A percentile compares a stretch with the other conserved stretches of the same genome.
Conservation (phyloP, 768 basidiomycete genomes). For the Lactifluus piperatus region DNA sequence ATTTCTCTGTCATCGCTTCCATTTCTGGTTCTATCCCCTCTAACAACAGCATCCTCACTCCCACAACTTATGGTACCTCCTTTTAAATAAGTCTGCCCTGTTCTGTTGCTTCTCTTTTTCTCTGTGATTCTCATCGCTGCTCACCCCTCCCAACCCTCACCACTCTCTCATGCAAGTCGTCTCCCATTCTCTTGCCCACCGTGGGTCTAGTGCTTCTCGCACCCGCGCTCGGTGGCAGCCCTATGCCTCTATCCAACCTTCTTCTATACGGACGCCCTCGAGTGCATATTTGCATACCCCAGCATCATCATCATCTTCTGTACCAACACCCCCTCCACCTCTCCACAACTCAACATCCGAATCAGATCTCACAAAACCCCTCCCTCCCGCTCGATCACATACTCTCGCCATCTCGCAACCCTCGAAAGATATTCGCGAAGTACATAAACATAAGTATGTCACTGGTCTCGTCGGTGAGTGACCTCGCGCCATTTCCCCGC, state of each 20-base stretch:
- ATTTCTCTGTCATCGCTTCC: constrained; percentile 16
- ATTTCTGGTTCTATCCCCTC: constrained; percentile 17
- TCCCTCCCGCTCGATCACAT: constrained; percentile 23
- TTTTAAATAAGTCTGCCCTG: constrained; percentile 14
- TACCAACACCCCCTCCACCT: constrained; percentile 20
- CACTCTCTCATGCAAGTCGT: constrained; percentile 28
- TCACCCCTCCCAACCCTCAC: constrained; percentile 11
- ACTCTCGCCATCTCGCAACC: constrained; percentile 25
- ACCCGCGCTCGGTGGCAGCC: constrained; percentile 76
- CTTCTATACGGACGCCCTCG: constrained; percentile 31
- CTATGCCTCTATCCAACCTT: constrained; percentile 37
- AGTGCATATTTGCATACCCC: constrained; percentile 25
- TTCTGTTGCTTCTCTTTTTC: not conserved
- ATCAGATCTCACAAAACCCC: constrained; percentile 24
- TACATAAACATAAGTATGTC: constrained; percentile 57
- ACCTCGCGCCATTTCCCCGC: constrained; percentile 1
- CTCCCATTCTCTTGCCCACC: constrained; percentile 52
- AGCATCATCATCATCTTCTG: constrained; percentile 15
- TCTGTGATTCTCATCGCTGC: constrained; percentile 1
- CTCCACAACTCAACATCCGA: constrained; percentile 26
- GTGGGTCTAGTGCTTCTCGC: constrained; percentile 57
- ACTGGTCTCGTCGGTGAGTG: constrained; percentile 61
- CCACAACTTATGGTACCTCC: constrained; percentile 8
- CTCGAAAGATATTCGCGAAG: constrained; percentile 32
- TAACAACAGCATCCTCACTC: constrained; percentile 2